phyloP scores from a whole-genome alignment of 768 basidiomycete species.

The Hebeloma cylindrosporum region DNA sequence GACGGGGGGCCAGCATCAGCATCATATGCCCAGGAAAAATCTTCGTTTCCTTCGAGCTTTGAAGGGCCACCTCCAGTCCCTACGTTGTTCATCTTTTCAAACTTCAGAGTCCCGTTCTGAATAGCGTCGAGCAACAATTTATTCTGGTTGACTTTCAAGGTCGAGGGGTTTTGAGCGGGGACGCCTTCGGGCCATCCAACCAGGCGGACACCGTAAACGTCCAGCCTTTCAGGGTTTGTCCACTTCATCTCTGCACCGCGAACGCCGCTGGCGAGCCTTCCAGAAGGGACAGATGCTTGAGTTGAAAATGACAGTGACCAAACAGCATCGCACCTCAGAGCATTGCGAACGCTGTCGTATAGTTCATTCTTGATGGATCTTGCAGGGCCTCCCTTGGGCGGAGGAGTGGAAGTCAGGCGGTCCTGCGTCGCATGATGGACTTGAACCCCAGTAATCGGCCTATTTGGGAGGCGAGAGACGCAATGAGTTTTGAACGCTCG shows the following conservation, averaged over 20 bases:
- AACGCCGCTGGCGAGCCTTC: constrained; percentile 54
- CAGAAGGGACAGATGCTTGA: not conserved
- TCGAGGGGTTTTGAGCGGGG: constrained; percentile 62
- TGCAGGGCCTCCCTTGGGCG: constrained; percentile 28
- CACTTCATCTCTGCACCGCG: constrained; percentile 76
- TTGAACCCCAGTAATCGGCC: not conserved
- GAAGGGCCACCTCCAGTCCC: no score
- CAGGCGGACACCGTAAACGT: constrained; percentile 56
- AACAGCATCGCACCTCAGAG: constrained; percentile 46
- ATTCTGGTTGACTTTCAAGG: constrained; percentile 55
- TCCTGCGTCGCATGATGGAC: constrained; percentile 7
- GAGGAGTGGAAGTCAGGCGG: constrained; percentile 20
- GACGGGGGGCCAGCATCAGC: constrained; percentile 27
- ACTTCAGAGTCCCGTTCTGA: constrained; percentile 46
- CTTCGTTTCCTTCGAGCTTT: constrained; percentile 30
- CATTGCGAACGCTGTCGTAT: constrained; percentile 53
- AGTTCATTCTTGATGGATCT: constrained; percentile 53
- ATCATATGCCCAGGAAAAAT: constrained; percentile 47
- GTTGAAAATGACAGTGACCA: constrained; percentile 5
- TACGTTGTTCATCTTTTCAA: constrained; percentile 35
- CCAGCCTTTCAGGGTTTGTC: constrained; percentile 61
- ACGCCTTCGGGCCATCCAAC: constrained; percentile 64
- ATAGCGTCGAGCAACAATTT: constrained; percentile 50
- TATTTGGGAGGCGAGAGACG: constrained; percentile 27
- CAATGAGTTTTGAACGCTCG: constrained; percentile 53